Base-by-base conservation (phyloP, 345 rosid genomes). In the Populus simonii region DNA sequence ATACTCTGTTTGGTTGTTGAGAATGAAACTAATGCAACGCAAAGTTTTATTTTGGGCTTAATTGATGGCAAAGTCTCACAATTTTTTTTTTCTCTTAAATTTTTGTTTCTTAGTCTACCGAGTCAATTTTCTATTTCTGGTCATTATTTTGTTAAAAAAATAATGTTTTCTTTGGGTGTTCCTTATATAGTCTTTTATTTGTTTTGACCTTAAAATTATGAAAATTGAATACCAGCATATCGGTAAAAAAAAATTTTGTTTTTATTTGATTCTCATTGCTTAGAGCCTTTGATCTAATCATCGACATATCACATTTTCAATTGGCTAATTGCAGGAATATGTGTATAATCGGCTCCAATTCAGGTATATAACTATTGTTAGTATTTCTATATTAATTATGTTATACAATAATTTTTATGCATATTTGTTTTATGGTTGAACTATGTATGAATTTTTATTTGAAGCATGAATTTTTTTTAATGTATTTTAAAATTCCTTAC, bases 321-420 rank as follows among this genome's bases (percentile, higher is more conserved):
- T 41, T 68, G 70, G 67, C 67, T 61, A 38, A 80, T 80, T 85
- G 36, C 88, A 94, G 94, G 98, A 94, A 86, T 94, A 94, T 72
- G 97, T 92, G 66, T 94, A 94, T 81, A 94, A 91, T 79, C 89
- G 97, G 80, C 97, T 94, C 68, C 87, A 91, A 75, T 94, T 94
- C 89, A 92, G 97, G 98, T 94, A 74, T 7, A 62, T 38, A 7
- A 53, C 45, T n/a, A 66, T 43, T 53, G 20, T 2, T 29, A 12
- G 7, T 31, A n/a, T 66, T 39, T n/a, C 39, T 76, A 23, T 2
- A 45, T 63, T 47, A n/a, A 4, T 74, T 25, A 0, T 53, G 20
- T 35, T 18, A 17, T 65, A 33, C 6, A 23, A 18, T 3, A 35
- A 41, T 16, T 27, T 27, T n/a, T 45, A 38, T 57, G 53, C 35